Evolutionary conservation across 2,329 filamentous ascomycete genomes (phyloP), one percentile per base, ranked within the genome.

Genomic region (Drechslerella stenobrocha): DNA sequence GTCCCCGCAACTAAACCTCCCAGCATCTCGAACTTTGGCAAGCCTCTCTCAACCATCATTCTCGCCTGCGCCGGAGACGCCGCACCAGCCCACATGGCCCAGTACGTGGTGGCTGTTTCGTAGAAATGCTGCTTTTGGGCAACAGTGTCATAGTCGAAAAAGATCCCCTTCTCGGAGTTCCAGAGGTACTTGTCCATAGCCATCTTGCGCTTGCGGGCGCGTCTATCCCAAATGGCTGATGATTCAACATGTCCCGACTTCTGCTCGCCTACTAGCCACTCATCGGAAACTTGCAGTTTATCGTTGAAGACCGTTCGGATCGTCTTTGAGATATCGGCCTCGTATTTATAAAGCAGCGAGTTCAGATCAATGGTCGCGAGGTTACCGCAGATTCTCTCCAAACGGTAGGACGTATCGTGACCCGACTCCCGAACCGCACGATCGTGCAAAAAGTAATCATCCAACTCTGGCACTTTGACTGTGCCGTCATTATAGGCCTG

Each of bases 401-500:
- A 81, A 15, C 93, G 89, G 77, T 97, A 97, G 13, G 89, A 89
- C 1, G 93, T 98, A 75, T 98, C 93, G 76, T 98, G 93, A 9
- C 93, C 93, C 15, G 92, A 96, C 77, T 98, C 93, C 71, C 93
- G 87, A 30, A 97, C 91, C 1, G 92, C 91, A 65, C 93, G 88
- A 75, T 98, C 93, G 76, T 98, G 93, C 75, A 95, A 79, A 78
- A 97, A 97, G 78, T 97, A 98, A 46, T 91, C 85, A 74, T 98
- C 93, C 11, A 98, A 81, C 70, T 95, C 89, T 0, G 91, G 90
- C 78, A 97, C 92, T 46, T 81, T 77, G 23, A 98, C 82, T 52
- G 83, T 76, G 18, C 86, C 84, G 69, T 85, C 77, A 76, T 97
- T 97, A 81, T 98, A 98, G 0, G 88, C 90, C 28, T 84, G 78